phyloP scores from a whole-genome alignment of 2,329 filamentous ascomycete genomes.

The Verticillium isaacii region DNA sequence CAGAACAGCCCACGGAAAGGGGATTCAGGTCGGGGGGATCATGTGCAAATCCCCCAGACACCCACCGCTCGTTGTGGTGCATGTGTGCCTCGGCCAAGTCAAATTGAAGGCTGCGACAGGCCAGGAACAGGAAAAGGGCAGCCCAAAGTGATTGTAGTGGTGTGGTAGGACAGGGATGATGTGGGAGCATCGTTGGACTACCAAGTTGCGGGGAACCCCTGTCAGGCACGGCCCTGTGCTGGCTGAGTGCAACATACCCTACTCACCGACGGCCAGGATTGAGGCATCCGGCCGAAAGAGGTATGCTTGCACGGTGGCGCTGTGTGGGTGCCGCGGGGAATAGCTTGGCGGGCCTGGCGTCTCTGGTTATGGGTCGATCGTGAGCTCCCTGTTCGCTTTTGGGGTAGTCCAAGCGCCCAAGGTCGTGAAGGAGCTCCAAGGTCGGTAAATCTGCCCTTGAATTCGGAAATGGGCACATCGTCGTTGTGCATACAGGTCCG shows the following conservation, averaged over 20 bases:
- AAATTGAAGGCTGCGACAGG: background rate
- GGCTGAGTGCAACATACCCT: background rate
- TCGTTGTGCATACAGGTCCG: background rate
- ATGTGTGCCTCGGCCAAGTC: background rate
- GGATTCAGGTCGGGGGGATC: background rate
- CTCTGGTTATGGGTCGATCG: background rate
- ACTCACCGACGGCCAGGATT: background rate
- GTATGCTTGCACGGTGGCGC: background rate
- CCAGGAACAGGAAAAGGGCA: background rate
- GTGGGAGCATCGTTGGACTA: background rate
- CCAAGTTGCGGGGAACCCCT: background rate
- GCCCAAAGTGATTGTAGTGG: background rate
- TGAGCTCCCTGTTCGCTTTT: background rate
- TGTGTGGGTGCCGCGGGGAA: background rate
- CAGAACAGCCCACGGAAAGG: background rate
- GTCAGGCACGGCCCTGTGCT: background rate
- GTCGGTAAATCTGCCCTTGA: background rate
- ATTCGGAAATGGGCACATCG: background rate
- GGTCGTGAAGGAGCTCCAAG: too few species aligned
- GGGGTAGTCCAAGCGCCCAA: too few species aligned
- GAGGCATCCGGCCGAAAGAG: background rate
- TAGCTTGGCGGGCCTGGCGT: background rate
- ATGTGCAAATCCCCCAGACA: background rate
- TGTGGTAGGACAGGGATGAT: background rate
- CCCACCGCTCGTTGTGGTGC: background rate